Conservation (phyloP, 345 rosid species). For the Euphorbia pulcherrima region DNA sequence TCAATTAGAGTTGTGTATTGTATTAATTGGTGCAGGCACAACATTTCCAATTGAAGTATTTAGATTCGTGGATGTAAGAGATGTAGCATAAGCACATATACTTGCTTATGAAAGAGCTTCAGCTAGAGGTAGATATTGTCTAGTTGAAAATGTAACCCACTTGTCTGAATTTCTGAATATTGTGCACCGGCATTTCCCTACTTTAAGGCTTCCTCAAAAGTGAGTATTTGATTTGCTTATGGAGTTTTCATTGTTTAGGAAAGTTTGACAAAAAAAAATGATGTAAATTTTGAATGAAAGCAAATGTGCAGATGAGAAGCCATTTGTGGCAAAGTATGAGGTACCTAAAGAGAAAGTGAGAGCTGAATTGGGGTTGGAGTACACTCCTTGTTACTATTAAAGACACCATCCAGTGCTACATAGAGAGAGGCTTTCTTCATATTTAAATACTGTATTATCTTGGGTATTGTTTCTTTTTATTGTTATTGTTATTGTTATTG, state of each 20-base stretch:
- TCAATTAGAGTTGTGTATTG: not conserved
- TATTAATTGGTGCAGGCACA: constrained; percentile 5
- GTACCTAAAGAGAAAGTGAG: constrained; percentile 12
- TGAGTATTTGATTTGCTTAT: not conserved
- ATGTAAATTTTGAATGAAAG: not conserved
- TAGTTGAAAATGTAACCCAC: constrained; percentile 13
- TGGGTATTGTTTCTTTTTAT: no score
- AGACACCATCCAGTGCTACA: constrained; percentile 23
- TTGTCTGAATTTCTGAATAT: constrained; percentile 10
- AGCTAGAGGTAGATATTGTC: constrained; percentile 22
- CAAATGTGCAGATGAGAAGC: not conserved
- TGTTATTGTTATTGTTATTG: no score
- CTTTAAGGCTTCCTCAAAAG: constrained; percentile 13
- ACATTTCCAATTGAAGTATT: constrained; percentile 3
- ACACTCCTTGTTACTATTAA: constrained; percentile 18
- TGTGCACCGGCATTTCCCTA: constrained; percentile 4
- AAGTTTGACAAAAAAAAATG: not conserved
- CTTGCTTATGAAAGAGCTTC: constrained; percentile 15
- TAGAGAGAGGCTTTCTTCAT: constrained; percentile 15
- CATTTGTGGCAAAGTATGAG: not conserved
- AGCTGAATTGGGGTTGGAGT: constrained; percentile 13
- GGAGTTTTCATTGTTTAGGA: not conserved
- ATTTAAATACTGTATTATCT: no score
- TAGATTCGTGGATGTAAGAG: constrained; percentile 23
- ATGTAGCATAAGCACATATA: constrained; percentile 20